Evolutionary conservation across 495 filamentous ascomycete species (phyloP), one percentile per base, ranked within the genome.

Genomic region (Penicillium canariense): DNA sequence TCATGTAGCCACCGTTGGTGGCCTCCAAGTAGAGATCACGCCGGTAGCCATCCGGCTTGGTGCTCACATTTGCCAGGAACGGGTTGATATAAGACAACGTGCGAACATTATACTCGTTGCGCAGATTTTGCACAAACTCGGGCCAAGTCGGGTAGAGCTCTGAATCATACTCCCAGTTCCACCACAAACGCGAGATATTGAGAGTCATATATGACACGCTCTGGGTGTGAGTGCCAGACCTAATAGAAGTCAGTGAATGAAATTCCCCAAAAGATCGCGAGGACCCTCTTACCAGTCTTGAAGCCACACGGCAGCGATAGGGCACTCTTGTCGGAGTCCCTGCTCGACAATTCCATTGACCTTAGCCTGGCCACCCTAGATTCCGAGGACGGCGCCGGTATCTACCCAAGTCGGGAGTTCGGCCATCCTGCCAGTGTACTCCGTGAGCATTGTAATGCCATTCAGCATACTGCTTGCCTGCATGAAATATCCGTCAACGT

Each of bases 141-240:
- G 54, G 51, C 65, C 62, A 68, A 0, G 56, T 59, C 4, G 65
- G 65, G 42, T 68, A 68, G 10, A 65, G 59, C 3, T 55, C 43
- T 2, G 45, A 38, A 28, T 68, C 65, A 11, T 48, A 46, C 44
- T 68, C 65, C 65, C 65, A 68, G 53, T 68, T 68, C 65, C 65
- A 68, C 65, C 65, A 68, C 4, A 68, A 52, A n/a, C 65, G 62
- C 5, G 65, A 68, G 31, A 68, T 52, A 18, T 59, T 63, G 35
- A 65, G 48, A 12, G 35, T 49, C 44, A 65, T 54, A 34, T 60
- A 61, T 5, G 62, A 59, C 8, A 51, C 65, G 7, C 54, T 60
- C 44, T 68, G 65, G 0, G 48, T 31, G 36, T 68, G 65, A 22
- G 62, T 66, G 2, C 62, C 59, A 20, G 55, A 59, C 55, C 55